Base-by-base conservation (phyloP, 768 basidiomycete species). In the Collybia sordida region DNA sequence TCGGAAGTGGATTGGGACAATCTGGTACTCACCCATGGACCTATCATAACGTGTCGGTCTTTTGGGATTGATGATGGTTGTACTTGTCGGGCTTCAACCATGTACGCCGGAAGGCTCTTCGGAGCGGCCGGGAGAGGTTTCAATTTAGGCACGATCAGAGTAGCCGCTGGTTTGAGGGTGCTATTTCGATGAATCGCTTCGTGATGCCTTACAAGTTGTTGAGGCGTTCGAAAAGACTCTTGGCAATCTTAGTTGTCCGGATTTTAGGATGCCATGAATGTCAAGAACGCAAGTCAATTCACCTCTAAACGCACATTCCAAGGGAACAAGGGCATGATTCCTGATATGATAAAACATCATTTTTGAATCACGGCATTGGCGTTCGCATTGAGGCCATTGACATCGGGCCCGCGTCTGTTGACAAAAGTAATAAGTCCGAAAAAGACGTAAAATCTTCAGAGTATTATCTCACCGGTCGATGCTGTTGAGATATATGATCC, bases 301-400 rank as follows among this genome's bases (percentile, higher is more conserved):
- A 87, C 88, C 82, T 69, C 73, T 49, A 58, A 74, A 80, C 4
- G 78, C 71, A 57, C 83, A 85, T 17, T 47, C 56, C 28, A 82
- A 59, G 18, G 72, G 65, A 31, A 60, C 50, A 17, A 65, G 56
- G 18, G 74, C 75, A 67, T 90, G 88, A 31, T 57, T 74, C 54
- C 74, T 70, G 5, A 86, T 59, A 63, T 90, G 88, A 46, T 64
- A 53, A 35, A 65, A 64, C 50, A 80, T 63, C 42, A 69, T 57
- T 37, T 67, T 64, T 37, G 62, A 61, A 42, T 59, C 58, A n/a
- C 46, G 45, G 61, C 78, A 77, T 48, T 61, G 67, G 24, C 68
- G 68, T n/a, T 71, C 70, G 61, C 86, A 89, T 23, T 68, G 67
- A 15, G 73, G 69, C 87, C 88, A 88, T 40, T 61, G 68, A 63